Evolutionary conservation across 2,329 filamentous ascomycete species (phyloP), one percentile per base, ranked within the genome.

Genomic region (Juglanconis sp.): DNA sequence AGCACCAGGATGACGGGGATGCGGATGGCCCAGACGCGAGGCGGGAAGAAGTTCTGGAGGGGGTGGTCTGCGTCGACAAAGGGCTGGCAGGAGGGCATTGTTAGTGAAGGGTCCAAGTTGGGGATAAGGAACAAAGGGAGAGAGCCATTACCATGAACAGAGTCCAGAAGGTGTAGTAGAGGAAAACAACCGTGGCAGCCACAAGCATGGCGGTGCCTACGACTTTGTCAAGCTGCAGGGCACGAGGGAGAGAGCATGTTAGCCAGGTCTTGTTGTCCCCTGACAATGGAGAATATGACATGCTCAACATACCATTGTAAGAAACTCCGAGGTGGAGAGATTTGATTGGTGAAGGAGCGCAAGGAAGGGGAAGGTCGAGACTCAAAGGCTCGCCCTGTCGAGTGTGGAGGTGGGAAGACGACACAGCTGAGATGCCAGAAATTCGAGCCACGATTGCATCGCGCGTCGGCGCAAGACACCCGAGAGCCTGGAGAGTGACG

Each of bases 111-210:
- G 8, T 47, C 4, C 55, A 38, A 59, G 56, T 34, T 34, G n/a
- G 48, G n/a, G 51, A 17, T 56, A 34, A 52, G 38, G 51, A 59
- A 52, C 60, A 38, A 46, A 48, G 52, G 61, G 57, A 54, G 60
- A 57, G 55, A 46, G 56, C 31, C 5, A 70, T 61, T 85, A 97
- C 95, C 91, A 99, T 98, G 67, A 98, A 84, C 66, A 99, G 84
- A 34, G 95, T 96, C 95, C 95, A 99, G 76, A 96, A 86, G 65
- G 92, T 95, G 81, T 99, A 99, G 85, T 99, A 99, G 70, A 84
- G 78, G 70, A 87, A 87, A 70, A 87, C 80, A 74, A 84, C 80
- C 65, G 83, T 81, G 70, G 84, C 82, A 74, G 82, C 84, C 83
- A 85, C 83, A 74, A 87, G 81, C 84, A 87, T 87, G 83, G 84